Conservation (phyloP, 140 eudicot species). For the Senecio squalidus region DNA sequence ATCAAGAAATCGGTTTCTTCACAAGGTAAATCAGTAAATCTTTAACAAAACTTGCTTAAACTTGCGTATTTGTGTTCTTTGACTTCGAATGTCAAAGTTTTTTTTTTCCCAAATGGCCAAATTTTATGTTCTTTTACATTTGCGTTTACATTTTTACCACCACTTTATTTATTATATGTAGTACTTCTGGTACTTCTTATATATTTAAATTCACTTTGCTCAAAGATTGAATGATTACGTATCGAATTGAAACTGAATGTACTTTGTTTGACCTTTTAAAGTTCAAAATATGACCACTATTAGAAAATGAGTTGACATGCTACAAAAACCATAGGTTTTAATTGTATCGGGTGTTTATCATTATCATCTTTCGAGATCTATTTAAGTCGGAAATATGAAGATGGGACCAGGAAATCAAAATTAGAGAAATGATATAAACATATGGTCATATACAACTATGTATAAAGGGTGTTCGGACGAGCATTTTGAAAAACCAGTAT, state of each 20-base stretch:
- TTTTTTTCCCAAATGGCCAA: neutral
- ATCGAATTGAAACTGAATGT: neutral
- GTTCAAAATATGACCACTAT: neutral
- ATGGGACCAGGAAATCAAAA: too few relatives aligned
- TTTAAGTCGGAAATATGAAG: too few relatives aligned
- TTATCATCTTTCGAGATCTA: too few relatives aligned
- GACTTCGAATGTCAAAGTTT: slow-evolving; percentile 11
- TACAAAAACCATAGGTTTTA: too few relatives aligned
- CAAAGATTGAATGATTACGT: neutral
- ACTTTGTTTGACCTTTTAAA: slow-evolving; percentile 1
- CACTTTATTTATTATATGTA: neutral
- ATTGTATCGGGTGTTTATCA: too few relatives aligned
- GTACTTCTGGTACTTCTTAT: neutral
- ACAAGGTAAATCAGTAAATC: slow-evolving; percentile 61
- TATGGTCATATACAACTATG: too few relatives aligned
- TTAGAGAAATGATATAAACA: too few relatives aligned
- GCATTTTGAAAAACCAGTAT: too few relatives aligned
- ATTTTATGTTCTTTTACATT: neutral
- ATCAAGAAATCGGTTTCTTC: slow-evolving; percentile 41
- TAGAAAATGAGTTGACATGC: neutral
- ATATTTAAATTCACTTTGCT: neutral
- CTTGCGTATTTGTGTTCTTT: neutral
- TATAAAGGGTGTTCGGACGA: too few relatives aligned
- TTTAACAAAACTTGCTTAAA: neutral
- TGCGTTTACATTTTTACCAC: neutral